Conservation (phyloP, 169 alveolate species). For the Theileria luwenshuni region DNA sequence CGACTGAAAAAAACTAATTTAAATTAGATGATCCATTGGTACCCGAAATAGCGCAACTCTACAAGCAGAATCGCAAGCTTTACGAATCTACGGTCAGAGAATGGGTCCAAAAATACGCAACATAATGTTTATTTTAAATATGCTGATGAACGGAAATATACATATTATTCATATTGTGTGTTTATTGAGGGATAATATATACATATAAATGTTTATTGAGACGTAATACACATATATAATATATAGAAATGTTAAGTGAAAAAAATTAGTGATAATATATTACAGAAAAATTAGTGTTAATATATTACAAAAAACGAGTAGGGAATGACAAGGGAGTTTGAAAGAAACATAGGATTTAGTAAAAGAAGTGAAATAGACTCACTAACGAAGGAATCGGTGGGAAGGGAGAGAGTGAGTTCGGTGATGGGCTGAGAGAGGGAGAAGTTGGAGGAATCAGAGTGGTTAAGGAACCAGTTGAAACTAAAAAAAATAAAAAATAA, state of each 20-base stretch:
- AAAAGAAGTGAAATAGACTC: constrained; percentile 14
- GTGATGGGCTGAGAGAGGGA: not conserved
- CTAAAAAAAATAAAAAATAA: not conserved
- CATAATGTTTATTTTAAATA: constrained; percentile 19
- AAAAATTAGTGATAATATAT: too few relatives aligned
- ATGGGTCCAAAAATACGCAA: constrained; percentile 97
- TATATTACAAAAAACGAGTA: constrained; percentile 11
- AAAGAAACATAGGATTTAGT: constrained; percentile 21
- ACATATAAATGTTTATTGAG: not conserved
- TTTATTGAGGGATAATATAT: not conserved
- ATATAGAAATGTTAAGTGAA: too few relatives aligned
- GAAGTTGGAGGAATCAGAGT: constrained; percentile 1
- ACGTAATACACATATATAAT: too few relatives aligned
- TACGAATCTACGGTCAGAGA: constrained; percentile 97
- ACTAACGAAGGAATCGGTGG: not conserved
- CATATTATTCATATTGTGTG: constrained; percentile 10
- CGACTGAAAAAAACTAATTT: too few relatives aligned
- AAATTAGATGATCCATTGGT: constrained; percentile 98
- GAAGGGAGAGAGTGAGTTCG: not conserved
- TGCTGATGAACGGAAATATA: not conserved
- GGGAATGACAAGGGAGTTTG: constrained; percentile 20
- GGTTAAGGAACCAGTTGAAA: constrained; percentile 20
- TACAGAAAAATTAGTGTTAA: constrained; percentile 1
- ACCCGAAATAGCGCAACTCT: constrained; percentile 98
- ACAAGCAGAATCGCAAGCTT: constrained; percentile 91